Base-by-base conservation (phyloP, 2,329 filamentous ascomycete genomes). In the Colletotrichum truncatum region DNA sequence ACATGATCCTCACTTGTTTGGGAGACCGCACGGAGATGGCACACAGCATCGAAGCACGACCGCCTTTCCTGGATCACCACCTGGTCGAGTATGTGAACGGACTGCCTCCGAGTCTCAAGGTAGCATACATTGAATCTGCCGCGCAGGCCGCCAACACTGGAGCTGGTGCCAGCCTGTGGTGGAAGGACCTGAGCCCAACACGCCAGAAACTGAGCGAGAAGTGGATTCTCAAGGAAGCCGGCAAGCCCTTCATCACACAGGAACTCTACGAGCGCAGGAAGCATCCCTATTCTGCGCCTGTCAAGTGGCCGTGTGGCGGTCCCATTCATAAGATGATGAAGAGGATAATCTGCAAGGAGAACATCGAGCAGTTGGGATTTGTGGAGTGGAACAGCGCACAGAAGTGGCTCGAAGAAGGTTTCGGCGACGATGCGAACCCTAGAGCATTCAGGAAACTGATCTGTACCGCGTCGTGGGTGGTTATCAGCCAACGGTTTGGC, bases 221-320 rank as follows among this genome's bases (percentile, higher is more conserved):
- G 66, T 84, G 81, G 77, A 80, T 86, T 26, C 76, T 87, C 1
- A 79, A 82, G 3, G 81, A 87, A 68, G 84, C 64, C 5, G 64
- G 36, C 14, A 64, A 59, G 59, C 64, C 64, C 4, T 66, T 64
- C 23, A 78, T 87, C 60, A 84, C 84, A 0, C 73, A 82, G 12
- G 85, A 87, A 72, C 70, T 86, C 4, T 87, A 86, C 70, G 72
- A 76, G 28, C 74, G 82, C 9, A 81, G 74, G 66, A 87, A 87
- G 70, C 77, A 83, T n/a, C 77, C 82, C 0, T 87, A 82, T 67
- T 70, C 77, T n/a, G 84, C 82, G 1, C 85, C 84, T 0, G 73
- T 74, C 0, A 73, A 68, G 21, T 86, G 78, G 68, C 74, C 75
- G 1, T 69, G 71, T 0, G 74, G 76, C 28, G 84, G 85, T 0